Evolutionary conservation across 352 stramenopile genomes (phyloP).

Genomic region (Nothophytophthora sp.): DNA sequence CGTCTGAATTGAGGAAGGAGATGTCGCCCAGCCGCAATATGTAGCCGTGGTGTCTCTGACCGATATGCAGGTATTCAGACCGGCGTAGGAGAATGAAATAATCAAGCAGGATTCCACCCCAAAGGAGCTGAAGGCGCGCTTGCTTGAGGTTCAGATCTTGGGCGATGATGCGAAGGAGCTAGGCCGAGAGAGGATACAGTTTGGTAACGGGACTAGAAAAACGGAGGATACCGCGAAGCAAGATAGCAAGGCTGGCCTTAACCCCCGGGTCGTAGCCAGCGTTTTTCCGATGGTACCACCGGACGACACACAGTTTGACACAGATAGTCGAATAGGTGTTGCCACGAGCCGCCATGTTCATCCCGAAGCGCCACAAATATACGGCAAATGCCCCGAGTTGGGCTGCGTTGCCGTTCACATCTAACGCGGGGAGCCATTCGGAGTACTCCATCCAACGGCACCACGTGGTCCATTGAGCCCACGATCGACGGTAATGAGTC

Average conservation of each 20-base stretch:
- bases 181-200: no score
- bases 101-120: no score
- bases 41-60: no score
- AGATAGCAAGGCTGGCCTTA: neutral
- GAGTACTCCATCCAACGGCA: conserved; percentile 1
- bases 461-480: conserved; percentile 6
- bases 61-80: no score
- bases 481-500: neutral
- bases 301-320: conserved; percentile 7
- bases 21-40: no score
- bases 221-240: neutral
- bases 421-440: neutral
- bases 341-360: neutral
- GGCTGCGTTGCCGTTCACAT: neutral
- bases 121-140: no score
- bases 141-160: no score
- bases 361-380: conserved; percentile 7
- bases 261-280: conserved; percentile 17
- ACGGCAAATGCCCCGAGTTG: conserved; percentile 9
- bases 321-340: conserved; percentile 13
- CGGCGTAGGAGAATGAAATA: no score
- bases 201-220: no score
- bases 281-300: conserved; percentile 9
- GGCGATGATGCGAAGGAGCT: no score
- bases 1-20: no score